Base-by-base conservation (phyloP, 2,329 filamentous ascomycete species). In the Aspergillus neoniger region DNA sequence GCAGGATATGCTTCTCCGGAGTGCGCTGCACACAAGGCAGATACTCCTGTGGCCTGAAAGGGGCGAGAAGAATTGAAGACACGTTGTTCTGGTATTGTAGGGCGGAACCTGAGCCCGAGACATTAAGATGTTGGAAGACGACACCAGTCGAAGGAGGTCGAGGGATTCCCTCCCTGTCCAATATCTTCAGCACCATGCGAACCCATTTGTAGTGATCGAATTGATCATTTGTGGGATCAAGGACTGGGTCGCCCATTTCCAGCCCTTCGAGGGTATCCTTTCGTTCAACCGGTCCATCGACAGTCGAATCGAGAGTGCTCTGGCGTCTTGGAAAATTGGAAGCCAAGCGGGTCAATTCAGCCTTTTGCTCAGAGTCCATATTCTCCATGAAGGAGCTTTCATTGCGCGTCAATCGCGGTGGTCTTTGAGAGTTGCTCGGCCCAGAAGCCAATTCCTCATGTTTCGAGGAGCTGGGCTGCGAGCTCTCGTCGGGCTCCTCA, bases 21-120 rank as follows among this genome's bases (percentile, higher is more conserved):
- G 80, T 76, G 47, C 79, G 80, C 21, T 79, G 82, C 53, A 61
- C 65, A 21, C 70, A 67, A 5, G 69, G 68, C 5, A 90, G 79
- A 44, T 83, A 76, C 59, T 90, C 84, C 1, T 82, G 79, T 0
- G 85, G 70, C 1, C 85, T 80, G 21, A 90, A 75, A 0, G 87
- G 89, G 0, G 83, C 79, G 61, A 83, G 72, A 21, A 90, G 70
- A 7, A 86, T 74, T 1, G 86, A 86, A 2, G 79, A 81, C 3
- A 92, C 86, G 2, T 85, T 91, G 58, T 86, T 80, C 69, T 92
- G 90, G 1, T 91, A 78, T 64, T 91, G 87, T 23, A 92, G 71
- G 0, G 87, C 87, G 2, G 84, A 82, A 0, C 88, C 89, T 0
- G 86, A 87, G 0, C 89, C 89, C 5, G 81, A 87, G 0, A 92